Evolutionary conservation across 179 eudicot species (phyloP).

Genomic region (Sideroxylon spinosum): DNA sequence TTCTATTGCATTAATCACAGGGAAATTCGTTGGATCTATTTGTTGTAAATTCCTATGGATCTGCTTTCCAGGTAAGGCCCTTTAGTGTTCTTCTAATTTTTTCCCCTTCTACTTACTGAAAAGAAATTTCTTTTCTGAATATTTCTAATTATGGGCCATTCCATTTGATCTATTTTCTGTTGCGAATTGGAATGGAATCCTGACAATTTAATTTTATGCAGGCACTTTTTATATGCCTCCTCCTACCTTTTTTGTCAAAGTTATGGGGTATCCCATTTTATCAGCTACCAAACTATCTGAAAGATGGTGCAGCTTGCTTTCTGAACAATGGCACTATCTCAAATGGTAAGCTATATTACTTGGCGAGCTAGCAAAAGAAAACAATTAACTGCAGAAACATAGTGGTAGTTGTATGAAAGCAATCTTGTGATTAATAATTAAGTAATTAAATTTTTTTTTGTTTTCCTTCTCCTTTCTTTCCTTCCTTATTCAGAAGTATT

Average conservation of each 20-base stretch:
- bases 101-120: not conserved
- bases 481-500: not conserved
- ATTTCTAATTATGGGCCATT: not conserved
- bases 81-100: slow-evolving; percentile 4
- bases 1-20: slow-evolving; percentile 40
- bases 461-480: not conserved
- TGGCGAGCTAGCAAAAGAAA: not conserved
- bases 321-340: slow-evolving; percentile 63
- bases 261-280: slow-evolving; percentile 91
- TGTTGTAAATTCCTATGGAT: slow-evolving; percentile 92
- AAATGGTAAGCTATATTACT: slow-evolving; percentile 38
- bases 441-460: not conserved
- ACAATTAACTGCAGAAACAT: not conserved
- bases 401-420: not conserved
- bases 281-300: slow-evolving; percentile 80
- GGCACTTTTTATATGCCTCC: slow-evolving; percentile 90
- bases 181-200: slow-evolving; percentile 8
- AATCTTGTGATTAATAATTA: not conserved
- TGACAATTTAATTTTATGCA: slow-evolving; percentile 30
- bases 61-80: slow-evolving; percentile 82
- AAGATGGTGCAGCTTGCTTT: slow-evolving; percentile 94
- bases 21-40: slow-evolving; percentile 83
- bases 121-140: not conserved
- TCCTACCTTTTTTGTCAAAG: slow-evolving; percentile 84
- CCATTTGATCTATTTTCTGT: not conserved